Evolutionary conservation across 1,284 basidiomycete genomes (phyloP).

Genomic region (Erythrobasidium hasegawianum): DNA sequence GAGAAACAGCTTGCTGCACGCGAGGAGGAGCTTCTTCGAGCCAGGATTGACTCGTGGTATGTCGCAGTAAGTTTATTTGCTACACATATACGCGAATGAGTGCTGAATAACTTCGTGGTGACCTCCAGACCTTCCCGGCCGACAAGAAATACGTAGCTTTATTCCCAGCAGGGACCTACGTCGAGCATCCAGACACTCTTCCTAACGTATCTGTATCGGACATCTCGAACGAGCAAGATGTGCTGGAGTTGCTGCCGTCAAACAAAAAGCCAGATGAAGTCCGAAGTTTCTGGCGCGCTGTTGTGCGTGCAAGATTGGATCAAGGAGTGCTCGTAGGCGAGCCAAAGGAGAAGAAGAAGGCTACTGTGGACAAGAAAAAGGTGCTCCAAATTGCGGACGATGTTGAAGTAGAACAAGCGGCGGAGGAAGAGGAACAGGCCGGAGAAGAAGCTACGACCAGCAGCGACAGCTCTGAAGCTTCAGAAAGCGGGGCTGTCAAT

Average conservation of each 20-base stretch:
- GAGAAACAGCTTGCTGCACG: background rate
- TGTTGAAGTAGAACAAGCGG: background rate
- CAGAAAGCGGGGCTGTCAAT: background rate
- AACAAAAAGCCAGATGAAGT: slow-evolving; percentile 25
- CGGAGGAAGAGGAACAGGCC: background rate
- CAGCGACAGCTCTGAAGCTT: background rate
- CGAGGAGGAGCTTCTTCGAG: background rate
- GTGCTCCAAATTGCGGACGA: background rate
- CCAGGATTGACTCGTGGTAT: slow-evolving; percentile 27
- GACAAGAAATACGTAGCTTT: slow-evolving; percentile 28
- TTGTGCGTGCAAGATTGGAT: slow-evolving; percentile 7
- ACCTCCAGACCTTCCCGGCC: slow-evolving; percentile 24
- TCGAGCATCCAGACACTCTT: slow-evolving; percentile 8
- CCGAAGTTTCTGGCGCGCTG: slow-evolving; percentile 28
- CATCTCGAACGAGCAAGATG: background rate
- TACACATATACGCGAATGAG: no score
- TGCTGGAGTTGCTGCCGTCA: slow-evolving; percentile 10
- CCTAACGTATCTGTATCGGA: background rate
- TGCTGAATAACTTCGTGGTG: background rate
- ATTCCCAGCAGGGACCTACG: slow-evolving; percentile 18
- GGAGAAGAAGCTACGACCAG: background rate
- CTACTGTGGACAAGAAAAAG: background rate
- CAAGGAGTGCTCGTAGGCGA: background rate
- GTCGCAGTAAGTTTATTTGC: slow-evolving; percentile 1
- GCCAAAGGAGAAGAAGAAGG: slow-evolving; percentile 8